Conservation (phyloP, 192 early-diverging fungal genomes). For the Entomortierella lignicola region DNA sequence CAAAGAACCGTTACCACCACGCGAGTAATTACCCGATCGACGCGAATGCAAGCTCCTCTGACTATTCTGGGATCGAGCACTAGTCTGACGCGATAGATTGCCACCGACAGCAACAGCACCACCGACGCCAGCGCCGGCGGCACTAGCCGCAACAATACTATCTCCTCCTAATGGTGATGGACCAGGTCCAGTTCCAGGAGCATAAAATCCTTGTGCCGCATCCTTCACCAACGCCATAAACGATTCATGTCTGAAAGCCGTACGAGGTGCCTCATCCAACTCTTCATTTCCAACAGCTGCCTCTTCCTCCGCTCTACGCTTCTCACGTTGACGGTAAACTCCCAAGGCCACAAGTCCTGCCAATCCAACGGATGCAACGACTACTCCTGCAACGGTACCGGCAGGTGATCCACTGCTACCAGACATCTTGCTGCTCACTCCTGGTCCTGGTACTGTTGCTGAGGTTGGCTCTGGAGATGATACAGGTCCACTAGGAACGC, state of each 20-base stretch:
- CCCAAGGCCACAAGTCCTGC: constrained; percentile 35
- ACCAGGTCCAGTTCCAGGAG: constrained; percentile 31
- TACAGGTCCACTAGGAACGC: no score
- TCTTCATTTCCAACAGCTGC: not conserved
- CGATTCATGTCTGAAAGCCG: constrained; percentile 50
- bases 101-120: no score
- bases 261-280: constrained; percentile 48
- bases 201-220: constrained; percentile 49
- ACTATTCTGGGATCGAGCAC: constrained; percentile 36
- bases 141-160: constrained; percentile 1
- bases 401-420: constrained; percentile 19
- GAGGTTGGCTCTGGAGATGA: no score
- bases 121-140: constrained; percentile 23
- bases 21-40: constrained; percentile 25
- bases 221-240: constrained; percentile 54
- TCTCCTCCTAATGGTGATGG: constrained; percentile 4
- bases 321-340: constrained; percentile 38
- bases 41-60: constrained; percentile 28
- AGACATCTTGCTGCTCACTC: constrained; percentile 28
- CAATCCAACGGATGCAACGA: constrained; percentile 33
- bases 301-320: constrained; percentile 13
- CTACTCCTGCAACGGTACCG: constrained; percentile 19
- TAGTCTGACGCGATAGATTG: constrained; percentile 30
- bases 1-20: constrained; percentile 4
- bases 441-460: not conserved